Evolutionary conservation across 2,329 filamentous ascomycete genomes (phyloP).

Genomic region (Bipolaris sorokiniana): DNA sequence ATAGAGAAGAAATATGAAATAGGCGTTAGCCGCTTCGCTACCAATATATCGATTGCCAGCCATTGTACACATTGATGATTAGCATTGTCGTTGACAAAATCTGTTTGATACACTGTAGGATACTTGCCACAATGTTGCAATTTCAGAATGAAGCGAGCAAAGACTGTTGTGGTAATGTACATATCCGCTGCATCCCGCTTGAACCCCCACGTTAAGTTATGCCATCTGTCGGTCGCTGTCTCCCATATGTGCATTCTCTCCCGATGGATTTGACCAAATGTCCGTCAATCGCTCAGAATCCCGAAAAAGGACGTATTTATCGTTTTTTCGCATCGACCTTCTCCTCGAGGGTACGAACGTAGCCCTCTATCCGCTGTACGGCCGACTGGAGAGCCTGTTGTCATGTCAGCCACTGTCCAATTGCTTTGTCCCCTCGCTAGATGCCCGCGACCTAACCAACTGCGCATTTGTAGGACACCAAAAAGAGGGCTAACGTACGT

Average conservation of each 20-base stretch:
- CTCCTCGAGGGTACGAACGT: conserved; percentile 81
- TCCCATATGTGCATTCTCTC: background rate
- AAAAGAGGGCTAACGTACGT: conserved; percentile 67
- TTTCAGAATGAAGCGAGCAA: conserved; percentile 6
- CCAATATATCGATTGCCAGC: background rate
- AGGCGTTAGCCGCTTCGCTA: background rate
- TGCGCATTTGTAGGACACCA: background rate
- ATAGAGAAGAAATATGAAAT: background rate
- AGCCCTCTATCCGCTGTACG: conserved; percentile 83
- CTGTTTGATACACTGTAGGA: background rate
- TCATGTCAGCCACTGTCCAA: conserved; percentile 21
- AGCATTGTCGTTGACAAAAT: background rate
- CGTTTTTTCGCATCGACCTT: conserved; percentile 65
- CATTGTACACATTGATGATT: background rate
- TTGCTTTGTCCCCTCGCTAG: background rate
- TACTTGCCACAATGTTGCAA: background rate
- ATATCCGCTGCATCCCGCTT: conserved; percentile 1
- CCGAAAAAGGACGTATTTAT: background rate
- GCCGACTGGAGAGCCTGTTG: conserved; percentile 77
- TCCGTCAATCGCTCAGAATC: background rate
- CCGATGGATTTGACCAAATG: background rate
- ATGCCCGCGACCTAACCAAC: background rate
- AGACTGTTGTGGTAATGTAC: conserved; percentile 11
- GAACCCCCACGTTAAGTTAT: background rate
- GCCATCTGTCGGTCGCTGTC: background rate